A percentile compares a stretch with the other conserved stretches of the same genome.
Conservation (phyloP, 768 basidiomycete genomes). For the Russula olivacea region DNA sequence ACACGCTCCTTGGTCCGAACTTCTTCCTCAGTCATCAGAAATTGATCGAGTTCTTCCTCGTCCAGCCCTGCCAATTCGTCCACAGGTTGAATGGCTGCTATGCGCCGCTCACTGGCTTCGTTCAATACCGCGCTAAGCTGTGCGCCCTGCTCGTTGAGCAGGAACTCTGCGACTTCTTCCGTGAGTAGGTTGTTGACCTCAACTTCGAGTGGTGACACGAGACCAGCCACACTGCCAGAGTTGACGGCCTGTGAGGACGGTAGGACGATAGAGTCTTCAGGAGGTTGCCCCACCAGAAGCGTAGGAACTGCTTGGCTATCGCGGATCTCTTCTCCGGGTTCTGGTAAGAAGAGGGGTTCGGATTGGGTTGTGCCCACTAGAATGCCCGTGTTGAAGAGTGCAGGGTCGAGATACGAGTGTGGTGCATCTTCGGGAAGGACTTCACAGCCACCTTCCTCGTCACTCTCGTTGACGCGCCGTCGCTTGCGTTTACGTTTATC, state of each 20-base stretch:
- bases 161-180: constrained; percentile 63
- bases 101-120: constrained; percentile 58
- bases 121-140: constrained; percentile 56
- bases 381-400: constrained; percentile 61
- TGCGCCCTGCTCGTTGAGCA: constrained; percentile 57
- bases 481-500: constrained; percentile 35
- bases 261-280: neutral
- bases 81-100: constrained; percentile 41
- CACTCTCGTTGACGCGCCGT: constrained; percentile 36
- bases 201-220: constrained; percentile 46
- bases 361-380: constrained; percentile 47
- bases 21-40: constrained; percentile 74
- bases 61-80: constrained; percentile 75
- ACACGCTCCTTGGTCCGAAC: constrained; percentile 82
- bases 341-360: constrained; percentile 34
- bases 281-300: constrained; percentile 11
- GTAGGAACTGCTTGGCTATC: neutral
- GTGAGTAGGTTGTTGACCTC: constrained; percentile 56
- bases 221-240: constrained; percentile 13
- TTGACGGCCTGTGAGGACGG: constrained; percentile 9
- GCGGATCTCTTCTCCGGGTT: constrained; percentile 29
- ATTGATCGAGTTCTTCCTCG: constrained; percentile 82
- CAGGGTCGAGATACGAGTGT: constrained; percentile 43
- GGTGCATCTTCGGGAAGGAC: constrained; percentile 24
- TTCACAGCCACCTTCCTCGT: constrained; percentile 35